Percentiles rank a stretch among this genome's conserved stretches.
These are phyloP conservation scores for Ogataea pini DNA, from an alignment of 805 yeast genomes.

Conservation along the genomic window DNA sequence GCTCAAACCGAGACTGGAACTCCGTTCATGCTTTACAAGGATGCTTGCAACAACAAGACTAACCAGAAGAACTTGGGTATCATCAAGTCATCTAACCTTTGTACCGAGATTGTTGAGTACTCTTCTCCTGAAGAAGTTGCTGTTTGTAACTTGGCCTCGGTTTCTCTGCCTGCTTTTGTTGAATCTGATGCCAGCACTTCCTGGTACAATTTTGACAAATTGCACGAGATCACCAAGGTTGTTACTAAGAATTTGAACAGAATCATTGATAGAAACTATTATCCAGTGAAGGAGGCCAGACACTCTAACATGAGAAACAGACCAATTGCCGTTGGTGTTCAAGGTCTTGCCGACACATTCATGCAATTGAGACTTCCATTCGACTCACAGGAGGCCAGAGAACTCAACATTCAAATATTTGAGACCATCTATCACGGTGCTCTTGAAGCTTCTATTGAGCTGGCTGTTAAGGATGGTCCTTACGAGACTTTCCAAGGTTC, in stretches of 20 bases:
- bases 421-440: constrained; percentile 65
- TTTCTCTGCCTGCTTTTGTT: constrained; percentile 58
- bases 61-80: constrained; percentile 62
- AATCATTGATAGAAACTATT: constrained; percentile 56
- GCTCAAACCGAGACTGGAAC: constrained; percentile 68
- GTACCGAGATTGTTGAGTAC: constrained; percentile 65
- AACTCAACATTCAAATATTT: constrained; percentile 58
- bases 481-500: constrained; percentile 55
- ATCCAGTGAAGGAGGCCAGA: constrained; percentile 57
- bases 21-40: constrained; percentile 65
- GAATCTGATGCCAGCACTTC: constrained; percentile 42
- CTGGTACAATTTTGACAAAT: constrained; percentile 56
- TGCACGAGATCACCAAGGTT: constrained; percentile 56
- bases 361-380: constrained; percentile 57
- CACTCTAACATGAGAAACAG: constrained; percentile 57
- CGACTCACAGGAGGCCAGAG: constrained; percentile 57
- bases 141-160: constrained; percentile 62
- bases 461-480: constrained; percentile 51
- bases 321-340: constrained; percentile 65
- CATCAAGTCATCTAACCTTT: constrained; percentile 60
- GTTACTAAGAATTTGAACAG: constrained; percentile 56
- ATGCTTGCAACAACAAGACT: constrained; percentile 58
- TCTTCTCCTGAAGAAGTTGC: constrained; percentile 60
- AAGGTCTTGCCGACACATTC: constrained; percentile 61
- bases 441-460: constrained; percentile 56